phyloP scores from a whole-genome alignment of 129 eudicot species.

The Glebionis coronaria region DNA sequence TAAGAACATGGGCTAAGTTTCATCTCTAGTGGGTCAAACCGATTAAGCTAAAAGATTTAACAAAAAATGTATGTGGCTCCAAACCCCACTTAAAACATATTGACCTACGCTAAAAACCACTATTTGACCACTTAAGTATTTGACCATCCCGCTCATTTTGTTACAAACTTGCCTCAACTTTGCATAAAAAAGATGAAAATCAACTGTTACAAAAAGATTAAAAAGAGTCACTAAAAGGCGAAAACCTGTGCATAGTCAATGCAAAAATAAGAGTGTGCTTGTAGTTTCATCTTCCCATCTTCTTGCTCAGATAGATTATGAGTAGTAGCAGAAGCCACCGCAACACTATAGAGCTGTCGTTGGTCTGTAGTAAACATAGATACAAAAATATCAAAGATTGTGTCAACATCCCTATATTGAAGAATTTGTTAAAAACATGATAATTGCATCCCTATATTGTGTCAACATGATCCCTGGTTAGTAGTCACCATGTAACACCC shows the following conservation, averaged over 20 bases:
- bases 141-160: too few species aligned
- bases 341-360: conserved; percentile 93
- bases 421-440: conserved; percentile 1
- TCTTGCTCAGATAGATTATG: conserved; percentile 68
- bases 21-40: not conserved
- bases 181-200: not conserved
- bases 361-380: conserved; percentile 48
- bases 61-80: not conserved
- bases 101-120: too few species aligned
- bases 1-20: not conserved
- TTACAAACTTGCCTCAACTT: too few species aligned
- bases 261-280: too few species aligned
- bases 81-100: too few species aligned
- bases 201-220: conserved; percentile 5
- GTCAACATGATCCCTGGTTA: conserved; percentile 86
- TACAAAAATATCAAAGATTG: not conserved
- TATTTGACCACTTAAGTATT: too few species aligned
- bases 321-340: conserved; percentile 84
- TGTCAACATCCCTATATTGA: not conserved
- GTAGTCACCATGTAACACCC: too few species aligned
- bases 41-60: not conserved
- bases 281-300: conserved; percentile 82
- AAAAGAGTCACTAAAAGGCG: too few species aligned
- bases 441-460: conserved; percentile 84
- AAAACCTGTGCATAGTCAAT: conserved; percentile 99